Conservation (phyloP, 108 stramenopile species). For the Cyclostephanos invisitatus region DNA sequence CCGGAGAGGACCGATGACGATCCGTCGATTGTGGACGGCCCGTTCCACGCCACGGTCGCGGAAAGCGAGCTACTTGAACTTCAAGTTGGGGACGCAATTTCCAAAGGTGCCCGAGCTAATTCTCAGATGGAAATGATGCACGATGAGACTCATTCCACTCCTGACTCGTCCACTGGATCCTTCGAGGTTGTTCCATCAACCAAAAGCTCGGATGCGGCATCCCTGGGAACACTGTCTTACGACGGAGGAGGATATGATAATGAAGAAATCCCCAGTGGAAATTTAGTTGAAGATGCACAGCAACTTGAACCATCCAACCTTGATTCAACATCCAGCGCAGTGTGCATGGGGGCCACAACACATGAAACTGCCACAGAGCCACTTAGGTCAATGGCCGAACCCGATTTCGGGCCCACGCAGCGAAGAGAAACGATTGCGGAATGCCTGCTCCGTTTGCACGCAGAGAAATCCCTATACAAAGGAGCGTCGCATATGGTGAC, state of each 20-base stretch:
- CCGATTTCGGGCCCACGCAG: background rate
- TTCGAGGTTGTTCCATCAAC: conserved; percentile 6
- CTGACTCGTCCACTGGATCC: conserved; percentile 5
- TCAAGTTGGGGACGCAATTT: background rate
- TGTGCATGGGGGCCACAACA: background rate
- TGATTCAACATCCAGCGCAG: background rate
- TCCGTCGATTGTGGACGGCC: background rate
- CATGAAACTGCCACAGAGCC: conserved; percentile 2
- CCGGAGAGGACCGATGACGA: background rate
- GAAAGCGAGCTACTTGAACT: background rate
- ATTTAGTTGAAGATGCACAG: background rate
- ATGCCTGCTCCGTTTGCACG: conserved; percentile 53
- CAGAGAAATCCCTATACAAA: conserved; percentile 61
- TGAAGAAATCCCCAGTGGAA: background rate
- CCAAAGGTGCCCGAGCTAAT: background rate
- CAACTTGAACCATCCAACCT: background rate
- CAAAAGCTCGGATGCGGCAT: background rate
- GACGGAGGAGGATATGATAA: background rate
- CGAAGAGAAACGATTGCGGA: conserved; percentile 41
- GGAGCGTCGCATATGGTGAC: conserved; percentile 65
- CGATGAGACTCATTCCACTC: background rate
- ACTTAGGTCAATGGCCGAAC: background rate
- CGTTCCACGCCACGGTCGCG: background rate
- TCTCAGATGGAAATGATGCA: background rate
- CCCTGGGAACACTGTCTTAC: conserved; percentile 5